A percentile compares a stretch with the other conserved stretches of the same genome.
Evolutionary conservation across 2,329 filamentous ascomycete genomes (phyloP).

Genomic region (Zymoseptoria tritici): DNA sequence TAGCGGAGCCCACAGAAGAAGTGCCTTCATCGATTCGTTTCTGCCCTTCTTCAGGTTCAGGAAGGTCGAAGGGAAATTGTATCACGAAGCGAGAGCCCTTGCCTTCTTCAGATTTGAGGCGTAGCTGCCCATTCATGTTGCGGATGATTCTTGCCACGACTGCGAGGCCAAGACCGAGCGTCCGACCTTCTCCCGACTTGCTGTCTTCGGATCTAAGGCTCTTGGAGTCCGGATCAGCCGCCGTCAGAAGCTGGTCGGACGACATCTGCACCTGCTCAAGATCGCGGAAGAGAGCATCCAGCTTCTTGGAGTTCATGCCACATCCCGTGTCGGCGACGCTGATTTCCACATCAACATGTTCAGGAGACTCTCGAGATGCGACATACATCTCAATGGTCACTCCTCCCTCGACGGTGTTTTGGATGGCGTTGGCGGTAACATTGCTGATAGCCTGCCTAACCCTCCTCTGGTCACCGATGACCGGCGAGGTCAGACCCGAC

Average conservation of each 20-base stretch:
- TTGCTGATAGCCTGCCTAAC: slow-evolving; percentile 80
- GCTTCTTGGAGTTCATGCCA: slow-evolving; percentile 52
- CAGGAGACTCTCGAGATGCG: slow-evolving; percentile 41
- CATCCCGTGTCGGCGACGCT: slow-evolving; percentile 67
- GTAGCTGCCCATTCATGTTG: slow-evolving; percentile 86
- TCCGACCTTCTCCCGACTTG: slow-evolving; percentile 33
- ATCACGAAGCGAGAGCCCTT: slow-evolving; percentile 78
- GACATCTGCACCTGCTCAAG: slow-evolving; percentile 58
- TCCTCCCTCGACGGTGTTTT: slow-evolving; percentile 62
- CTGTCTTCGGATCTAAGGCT: slow-evolving; percentile 20
- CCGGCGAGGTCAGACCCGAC: slow-evolving; percentile 59
- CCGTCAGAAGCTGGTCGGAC: slow-evolving; percentile 43
- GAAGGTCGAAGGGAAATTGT: slow-evolving; percentile 66
- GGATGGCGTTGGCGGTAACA: slow-evolving; percentile 74
- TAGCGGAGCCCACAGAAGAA: slow-evolving; percentile 18
- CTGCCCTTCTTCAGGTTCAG: slow-evolving; percentile 30
- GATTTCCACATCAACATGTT: slow-evolving; percentile 62
- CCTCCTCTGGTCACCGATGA: slow-evolving; percentile 71
- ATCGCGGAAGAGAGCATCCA: slow-evolving; percentile 56
- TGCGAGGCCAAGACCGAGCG: slow-evolving; percentile 75
- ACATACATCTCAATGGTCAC: slow-evolving; percentile 66
- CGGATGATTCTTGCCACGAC: slow-evolving; percentile 76
- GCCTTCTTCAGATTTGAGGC: slow-evolving; percentile 74
- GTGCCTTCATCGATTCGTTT: slow-evolving; percentile 11
- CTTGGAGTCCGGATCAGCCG: slow-evolving; percentile 27